phyloP scores from a whole-genome alignment of 345 rosid species.

The Pseudoturritis turrita region DNA sequence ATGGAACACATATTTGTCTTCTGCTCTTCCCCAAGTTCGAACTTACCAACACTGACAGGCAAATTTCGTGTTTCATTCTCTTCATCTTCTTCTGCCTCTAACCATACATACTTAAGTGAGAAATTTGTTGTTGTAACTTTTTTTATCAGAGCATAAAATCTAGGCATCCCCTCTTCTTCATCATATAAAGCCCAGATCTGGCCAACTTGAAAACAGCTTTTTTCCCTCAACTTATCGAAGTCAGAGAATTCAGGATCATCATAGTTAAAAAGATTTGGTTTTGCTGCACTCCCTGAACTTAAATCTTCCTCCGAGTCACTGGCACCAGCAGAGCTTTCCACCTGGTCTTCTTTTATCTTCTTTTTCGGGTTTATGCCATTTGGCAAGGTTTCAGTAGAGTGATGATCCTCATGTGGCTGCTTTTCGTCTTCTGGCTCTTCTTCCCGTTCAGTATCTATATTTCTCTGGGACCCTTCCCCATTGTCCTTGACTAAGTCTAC shows the following conservation, averaged over 20 bases:
- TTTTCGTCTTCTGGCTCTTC: conserved; percentile 18
- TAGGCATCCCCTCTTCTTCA: conserved; percentile 74
- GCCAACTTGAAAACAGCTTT: conserved; percentile 42
- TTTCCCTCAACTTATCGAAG: conserved; percentile 48
- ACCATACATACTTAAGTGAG: conserved; percentile 60
- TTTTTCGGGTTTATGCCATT: conserved; percentile 4
- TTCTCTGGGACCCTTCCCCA: conserved; percentile 13
- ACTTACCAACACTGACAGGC: conserved; percentile 73
- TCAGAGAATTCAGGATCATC: conserved; percentile 70
- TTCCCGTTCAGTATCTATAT: conserved; percentile 6
- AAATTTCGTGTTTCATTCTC: conserved; percentile 35
- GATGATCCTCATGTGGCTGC: conserved; percentile 6
- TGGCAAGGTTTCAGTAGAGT: conserved; percentile 14
- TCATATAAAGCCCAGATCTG: conserved; percentile 97
- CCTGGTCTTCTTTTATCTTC: conserved; percentile 27
- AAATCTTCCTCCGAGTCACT: conserved; percentile 24
- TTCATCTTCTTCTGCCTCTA: conserved; percentile 47
- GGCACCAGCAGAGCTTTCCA: conserved; percentile 22
- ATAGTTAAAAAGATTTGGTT: conserved; percentile 32
- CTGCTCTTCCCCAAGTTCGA: conserved; percentile 31
- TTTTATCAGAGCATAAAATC: conserved; percentile 66
- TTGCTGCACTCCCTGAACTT: conserved; percentile 15
- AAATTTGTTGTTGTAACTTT: conserved; percentile 48
- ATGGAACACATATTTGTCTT: conserved; percentile 27
- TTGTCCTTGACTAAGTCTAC: conserved; percentile 29